A percentile compares a stretch with the other conserved stretches of the same genome.
These are phyloP conservation scores for Rubia tinctorum DNA, from an alignment of 305 asterid genomes.

Conservation along the genomic window DNA sequence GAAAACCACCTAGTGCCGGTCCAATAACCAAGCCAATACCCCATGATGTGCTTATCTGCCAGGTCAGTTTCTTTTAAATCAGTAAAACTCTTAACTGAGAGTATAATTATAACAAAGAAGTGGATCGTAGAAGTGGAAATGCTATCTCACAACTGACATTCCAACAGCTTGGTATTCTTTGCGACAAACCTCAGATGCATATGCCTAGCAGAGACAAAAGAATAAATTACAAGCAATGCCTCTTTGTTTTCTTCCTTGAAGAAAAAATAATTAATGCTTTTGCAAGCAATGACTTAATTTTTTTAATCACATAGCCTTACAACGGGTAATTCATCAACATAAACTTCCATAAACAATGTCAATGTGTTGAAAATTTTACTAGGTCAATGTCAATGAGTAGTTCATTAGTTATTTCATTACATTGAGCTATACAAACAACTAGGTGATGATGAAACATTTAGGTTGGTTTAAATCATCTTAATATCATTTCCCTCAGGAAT, in stretches of 20 bases:
- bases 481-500: neutral
- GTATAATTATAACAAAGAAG: neutral
- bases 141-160: slow-evolving; percentile 63
- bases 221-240: slow-evolving; percentile 2
- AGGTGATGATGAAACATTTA: neutral
- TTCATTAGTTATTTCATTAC: neutral
- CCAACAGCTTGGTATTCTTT: slow-evolving; percentile 79
- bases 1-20: slow-evolving; percentile 83
- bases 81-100: neutral
- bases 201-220: slow-evolving; percentile 43
- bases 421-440: neutral
- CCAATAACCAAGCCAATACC: slow-evolving; percentile 80
- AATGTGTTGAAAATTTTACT: neutral
- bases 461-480: neutral
- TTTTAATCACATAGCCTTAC: neutral
- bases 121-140: neutral
- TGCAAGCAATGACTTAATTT: neutral
- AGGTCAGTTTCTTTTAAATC: neutral
- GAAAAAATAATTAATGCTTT: neutral
- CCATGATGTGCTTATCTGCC: slow-evolving; percentile 82
- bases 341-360: neutral
- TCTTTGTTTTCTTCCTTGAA: neutral
- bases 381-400: neutral
- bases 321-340: neutral
- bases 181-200: slow-evolving; percentile 74